Evolutionary conservation across 768 basidiomycete genomes (phyloP), one percentile per base, ranked within the genome.

Genomic region (Royoungia palumana): DNA sequence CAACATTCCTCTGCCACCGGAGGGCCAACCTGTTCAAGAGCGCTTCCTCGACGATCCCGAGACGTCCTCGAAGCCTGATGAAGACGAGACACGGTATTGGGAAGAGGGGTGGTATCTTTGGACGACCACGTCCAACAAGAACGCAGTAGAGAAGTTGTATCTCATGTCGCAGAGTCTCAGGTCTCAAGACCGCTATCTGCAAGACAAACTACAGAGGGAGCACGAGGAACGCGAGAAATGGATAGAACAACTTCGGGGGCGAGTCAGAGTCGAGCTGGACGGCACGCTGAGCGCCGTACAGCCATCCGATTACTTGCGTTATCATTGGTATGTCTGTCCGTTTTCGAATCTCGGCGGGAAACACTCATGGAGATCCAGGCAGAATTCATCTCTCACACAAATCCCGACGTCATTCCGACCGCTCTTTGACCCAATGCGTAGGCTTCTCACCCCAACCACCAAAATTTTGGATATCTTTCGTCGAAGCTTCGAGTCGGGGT

Each of bases 21-120:
- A 87, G 57, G 86, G 86, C 12, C 86, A 87, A 57, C 60, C 60
- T 72, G 14, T 28, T 13, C 20, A 77, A 41, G 58, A 44, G 35
- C 53, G n/a, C 35, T 41, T 44, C 42, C 2, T n/a, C 14, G 44
- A 56, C 17, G 54, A 55, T 22, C 14, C 47, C 22, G 61, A 62
- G 14, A 2, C 41, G 19, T 35, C 51, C 25, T 24, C 65, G 6
- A 55, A 40, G 50, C 37, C 59, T 20, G 66, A 49, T 49, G 67
- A 52, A 34, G 70, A 77, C 19, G 72, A 70, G 35, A 80, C 51
- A 14, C 62, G 77, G 53, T 75, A 78, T 57, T 90, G 87, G 87
- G 75, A 86, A 47, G 80, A 82, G 57, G 87, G 87, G 5, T 85
- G 78, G 76, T 90, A 90, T 59, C 57, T 90, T 35, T 89, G 86